phyloP scores from a whole-genome alignment of 768 basidiomycete genomes.

The Lactifluus hygrophoroides region DNA sequence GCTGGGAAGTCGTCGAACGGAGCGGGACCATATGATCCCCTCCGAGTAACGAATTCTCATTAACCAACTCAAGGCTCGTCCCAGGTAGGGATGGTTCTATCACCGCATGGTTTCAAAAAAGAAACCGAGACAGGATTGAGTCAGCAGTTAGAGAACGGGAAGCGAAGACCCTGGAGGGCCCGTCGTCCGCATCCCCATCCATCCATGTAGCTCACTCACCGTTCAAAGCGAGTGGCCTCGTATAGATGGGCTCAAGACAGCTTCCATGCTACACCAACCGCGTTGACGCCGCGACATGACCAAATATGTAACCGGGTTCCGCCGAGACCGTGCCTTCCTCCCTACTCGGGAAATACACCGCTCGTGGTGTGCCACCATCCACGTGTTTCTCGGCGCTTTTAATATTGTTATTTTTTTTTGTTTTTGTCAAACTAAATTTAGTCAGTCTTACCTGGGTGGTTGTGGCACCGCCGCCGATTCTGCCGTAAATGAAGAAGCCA shows the following conservation, averaged over 20 bases:
- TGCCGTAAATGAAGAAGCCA: background rate
- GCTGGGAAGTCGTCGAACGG: slow-evolving; percentile 11
- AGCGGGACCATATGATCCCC: slow-evolving; percentile 1
- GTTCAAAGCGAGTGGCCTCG: background rate
- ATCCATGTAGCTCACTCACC: background rate
- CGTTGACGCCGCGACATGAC: slow-evolving; percentile 6
- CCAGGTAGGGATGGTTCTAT: slow-evolving; percentile 10
- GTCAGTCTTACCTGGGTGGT: background rate
- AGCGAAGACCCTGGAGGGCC: slow-evolving; percentile 3
- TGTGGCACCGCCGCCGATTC: background rate
- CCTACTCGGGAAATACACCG: background rate
- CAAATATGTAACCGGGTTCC: background rate
- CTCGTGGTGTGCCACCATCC: background rate
- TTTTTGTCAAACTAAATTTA: background rate
- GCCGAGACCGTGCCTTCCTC: slow-evolving; percentile 7
- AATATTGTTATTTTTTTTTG: background rate
- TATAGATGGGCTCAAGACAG: background rate
- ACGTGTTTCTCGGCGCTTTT: slow-evolving; percentile 2
- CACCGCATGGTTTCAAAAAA: slow-evolving; percentile 6
- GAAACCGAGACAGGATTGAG: background rate
- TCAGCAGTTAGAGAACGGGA: slow-evolving; percentile 5
- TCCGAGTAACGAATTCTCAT: background rate
- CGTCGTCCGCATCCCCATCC: background rate
- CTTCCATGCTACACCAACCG: slow-evolving; percentile 3
- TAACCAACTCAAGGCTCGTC: background rate